These are phyloP conservation scores for Zygnema cylindricum DNA, from an alignment of 139 green algal genomes.

Conservation along the genomic window DNA sequence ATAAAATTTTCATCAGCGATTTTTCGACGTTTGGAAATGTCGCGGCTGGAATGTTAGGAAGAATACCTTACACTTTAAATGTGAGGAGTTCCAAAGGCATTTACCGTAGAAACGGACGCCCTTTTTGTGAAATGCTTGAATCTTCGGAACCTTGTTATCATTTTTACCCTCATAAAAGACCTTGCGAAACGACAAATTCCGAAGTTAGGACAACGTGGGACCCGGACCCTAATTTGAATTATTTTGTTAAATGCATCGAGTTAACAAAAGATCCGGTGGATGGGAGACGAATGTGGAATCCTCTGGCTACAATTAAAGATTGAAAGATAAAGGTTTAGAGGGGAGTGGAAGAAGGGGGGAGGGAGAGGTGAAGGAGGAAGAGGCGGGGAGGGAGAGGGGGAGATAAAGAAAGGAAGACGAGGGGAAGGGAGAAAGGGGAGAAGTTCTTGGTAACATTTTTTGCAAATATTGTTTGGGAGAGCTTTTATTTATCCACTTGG, in stretches of 20 bases:
- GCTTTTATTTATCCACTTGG: too few species aligned
- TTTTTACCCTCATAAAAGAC: neutral
- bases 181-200: neutral
- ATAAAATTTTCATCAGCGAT: constrained; percentile 25
- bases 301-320: neutral
- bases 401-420: too few species aligned
- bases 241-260: neutral
- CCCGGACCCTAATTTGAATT: neutral
- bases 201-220: neutral
- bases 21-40: constrained; percentile 47
- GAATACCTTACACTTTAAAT: constrained; percentile 7
- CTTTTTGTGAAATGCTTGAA: neutral
- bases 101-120: neutral
- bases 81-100: neutral
- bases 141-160: constrained; percentile 37
- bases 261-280: neutral
- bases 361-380: neutral
- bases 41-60: constrained; percentile 19
- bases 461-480: too few species aligned
- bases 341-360: neutral
- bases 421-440: too few species aligned
- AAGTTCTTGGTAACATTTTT: too few species aligned
- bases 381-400: neutral
- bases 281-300: neutral
- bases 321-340: neutral